A percentile compares a stretch with the other conserved stretches of the same genome.
Conservation (phyloP, 495 filamentous ascomycete genomes). For the Hyaloscypha variabilis region DNA sequence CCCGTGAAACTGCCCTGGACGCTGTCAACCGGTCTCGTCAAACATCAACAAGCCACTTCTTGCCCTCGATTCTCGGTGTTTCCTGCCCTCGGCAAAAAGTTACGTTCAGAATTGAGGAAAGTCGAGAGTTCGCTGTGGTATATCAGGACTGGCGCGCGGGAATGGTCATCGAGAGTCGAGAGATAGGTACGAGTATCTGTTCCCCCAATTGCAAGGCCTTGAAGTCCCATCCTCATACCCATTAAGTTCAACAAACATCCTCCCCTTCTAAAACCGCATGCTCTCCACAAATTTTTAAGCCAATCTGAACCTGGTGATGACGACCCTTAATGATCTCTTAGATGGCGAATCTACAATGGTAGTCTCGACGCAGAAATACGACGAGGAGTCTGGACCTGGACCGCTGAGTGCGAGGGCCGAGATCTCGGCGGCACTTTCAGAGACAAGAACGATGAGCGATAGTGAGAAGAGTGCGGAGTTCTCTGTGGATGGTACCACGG, state of each 20-base stretch:
- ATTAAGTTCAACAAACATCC: no score
- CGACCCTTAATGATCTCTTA: neutral
- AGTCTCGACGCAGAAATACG: neutral
- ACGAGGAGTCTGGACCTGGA: neutral
- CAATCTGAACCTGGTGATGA: neutral
- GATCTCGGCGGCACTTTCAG: neutral
- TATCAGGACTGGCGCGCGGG: neutral
- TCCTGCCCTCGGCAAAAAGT: neutral
- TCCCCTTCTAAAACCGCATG: no score
- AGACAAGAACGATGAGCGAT: neutral
- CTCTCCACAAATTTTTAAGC: no score
- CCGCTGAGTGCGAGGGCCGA: neutral
- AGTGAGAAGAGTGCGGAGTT: neutral
- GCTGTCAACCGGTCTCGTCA: neutral
- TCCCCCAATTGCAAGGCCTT: no score
- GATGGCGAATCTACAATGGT: neutral
- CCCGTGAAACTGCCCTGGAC: neutral
- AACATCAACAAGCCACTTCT: neutral
- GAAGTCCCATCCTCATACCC: no score
- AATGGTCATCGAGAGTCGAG: no score
- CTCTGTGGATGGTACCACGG: neutral
- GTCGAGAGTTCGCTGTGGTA: neutral
- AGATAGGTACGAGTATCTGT: no score
- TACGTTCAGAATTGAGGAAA: no score
- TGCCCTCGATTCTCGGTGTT: neutral